These are phyloP conservation scores for Selaginella tamariscina DNA, from an alignment of 75 land plant species.

Conservation along the genomic window DNA sequence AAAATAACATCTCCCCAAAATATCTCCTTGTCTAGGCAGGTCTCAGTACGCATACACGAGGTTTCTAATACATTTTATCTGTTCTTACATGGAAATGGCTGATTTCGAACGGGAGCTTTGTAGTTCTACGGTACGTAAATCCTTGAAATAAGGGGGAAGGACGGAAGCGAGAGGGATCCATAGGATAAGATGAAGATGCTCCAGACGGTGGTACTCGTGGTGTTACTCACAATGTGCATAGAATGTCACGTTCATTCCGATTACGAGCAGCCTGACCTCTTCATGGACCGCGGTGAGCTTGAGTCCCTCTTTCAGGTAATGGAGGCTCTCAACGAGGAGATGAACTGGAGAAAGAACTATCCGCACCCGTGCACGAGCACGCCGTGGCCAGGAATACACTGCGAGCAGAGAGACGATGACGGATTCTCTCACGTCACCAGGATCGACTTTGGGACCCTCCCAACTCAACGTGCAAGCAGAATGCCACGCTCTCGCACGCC, in stretches of 20 bases:
- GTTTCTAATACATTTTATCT: no score
- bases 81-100: no score
- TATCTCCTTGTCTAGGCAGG: no score
- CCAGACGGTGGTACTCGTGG: not conserved
- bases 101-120: no score
- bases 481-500: conserved; percentile 30
- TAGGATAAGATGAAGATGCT: no score
- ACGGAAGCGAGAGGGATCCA: no score
- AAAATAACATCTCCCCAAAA: no score
- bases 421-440: conserved; percentile 43
- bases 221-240: not conserved
- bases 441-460: conserved; percentile 46
- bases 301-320: conserved; percentile 48
- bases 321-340: conserved; percentile 46
- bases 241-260: no score
- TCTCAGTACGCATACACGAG: no score
- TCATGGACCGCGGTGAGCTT: conserved; percentile 26
- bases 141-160: no score
- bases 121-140: no score
- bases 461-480: conserved; percentile 46
- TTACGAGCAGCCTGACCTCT: not conserved
- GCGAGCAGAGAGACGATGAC: conserved; percentile 33
- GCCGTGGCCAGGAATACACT: conserved; percentile 63
- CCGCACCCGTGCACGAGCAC: conserved; percentile 46
- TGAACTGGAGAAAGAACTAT: conserved; percentile 31